A percentile compares a stretch with the other conserved stretches of the same genome.
Conservation (phyloP, 2,329 filamentous ascomycete species). For the Aspergillus flavus region DNA sequence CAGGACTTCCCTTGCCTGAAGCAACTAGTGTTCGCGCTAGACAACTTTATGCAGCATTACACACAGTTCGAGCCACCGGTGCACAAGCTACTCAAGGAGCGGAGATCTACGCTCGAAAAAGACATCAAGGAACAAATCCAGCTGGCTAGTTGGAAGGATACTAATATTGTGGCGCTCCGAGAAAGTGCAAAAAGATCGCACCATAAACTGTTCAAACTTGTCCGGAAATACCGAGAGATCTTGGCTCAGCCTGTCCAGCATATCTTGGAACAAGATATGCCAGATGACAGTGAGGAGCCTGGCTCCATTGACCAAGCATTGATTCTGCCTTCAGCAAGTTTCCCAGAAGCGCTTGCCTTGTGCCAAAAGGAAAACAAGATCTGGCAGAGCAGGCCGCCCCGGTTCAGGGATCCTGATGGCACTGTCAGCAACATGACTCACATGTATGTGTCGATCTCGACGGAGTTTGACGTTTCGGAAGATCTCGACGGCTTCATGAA, state of each 20-base stretch:
- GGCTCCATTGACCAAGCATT: slow-evolving; percentile 14
- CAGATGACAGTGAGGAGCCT: slow-evolving; percentile 37
- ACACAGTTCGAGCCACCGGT: slow-evolving; percentile 69
- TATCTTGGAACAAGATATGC: slow-evolving; percentile 48
- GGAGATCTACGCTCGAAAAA: slow-evolving; percentile 79
- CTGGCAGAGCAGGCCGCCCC: slow-evolving; percentile 56
- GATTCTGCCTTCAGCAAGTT: slow-evolving; percentile 21
- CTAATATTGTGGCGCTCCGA: slow-evolving; percentile 83
- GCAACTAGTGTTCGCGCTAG: slow-evolving; percentile 65
- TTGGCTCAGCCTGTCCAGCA: slow-evolving; percentile 74
- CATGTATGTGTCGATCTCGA: slow-evolving; percentile 57
- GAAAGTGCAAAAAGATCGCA: slow-evolving; percentile 91
- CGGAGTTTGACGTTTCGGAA: slow-evolving; percentile 58
- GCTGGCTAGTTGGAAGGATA: slow-evolving; percentile 96
- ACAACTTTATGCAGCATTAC: slow-evolving; percentile 78
- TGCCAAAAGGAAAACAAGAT: slow-evolving; percentile 31
- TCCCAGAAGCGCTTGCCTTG: slow-evolving; percentile 35
- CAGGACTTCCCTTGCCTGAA: slow-evolving; percentile 61
- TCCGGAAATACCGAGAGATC: slow-evolving; percentile 83
- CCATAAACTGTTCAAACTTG: slow-evolving; percentile 85
- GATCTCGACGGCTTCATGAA: slow-evolving; percentile 70
- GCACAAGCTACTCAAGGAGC: slow-evolving; percentile 65
- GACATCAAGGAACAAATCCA: slow-evolving; percentile 91
- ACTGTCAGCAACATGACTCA: slow-evolving; percentile 76
- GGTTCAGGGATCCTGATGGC: slow-evolving; percentile 70